Evolutionary conservation across 176 grass and related monocot genomes (phyloP), one percentile per base, ranked within the genome.

Genomic region (maize (Zea mays)): DNA sequence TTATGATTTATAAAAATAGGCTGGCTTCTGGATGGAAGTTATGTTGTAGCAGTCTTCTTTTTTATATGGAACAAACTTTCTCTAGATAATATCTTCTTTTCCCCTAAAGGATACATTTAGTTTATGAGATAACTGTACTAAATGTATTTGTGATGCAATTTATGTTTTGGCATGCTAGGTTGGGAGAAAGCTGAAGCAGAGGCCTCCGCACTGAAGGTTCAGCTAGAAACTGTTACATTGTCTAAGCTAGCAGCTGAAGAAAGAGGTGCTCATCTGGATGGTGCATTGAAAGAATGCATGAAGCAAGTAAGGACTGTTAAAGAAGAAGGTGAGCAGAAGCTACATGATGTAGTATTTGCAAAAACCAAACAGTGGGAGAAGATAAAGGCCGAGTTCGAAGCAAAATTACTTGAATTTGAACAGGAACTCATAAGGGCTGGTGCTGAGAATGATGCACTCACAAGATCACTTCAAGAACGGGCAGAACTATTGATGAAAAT

Each of bases 171-270:
- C 17, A 37, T 90, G 58, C 41, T 88, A 99, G 96, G 96, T 91
- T 99, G 96, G 96, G 96, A 99, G 82, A 99, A 96, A 87, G 96
- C 96, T 61, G 92, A 99, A 96, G 83, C 88, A 12, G 96, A 99
- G 79, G 90, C 96, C 37, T 88, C 92, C 1, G 88, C 91, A 34
- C 85, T 99, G 62, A 99, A 99, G 84, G n/a, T 88, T 86, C 96
- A 99, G 83, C 86, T 99, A 56, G 96, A 99, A 86, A 90, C 92
- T 85, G 92, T 96, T 51, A 96, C 92, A 81, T 50, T 99, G 33
- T 85, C 86, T 70, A 99, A 93, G 69, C 79, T 96, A 70, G 79
- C 92, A 62, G 88, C 90, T 74, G 96, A 99, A 77, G 96, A 96
- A 85, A 89, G 90, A 71, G 87, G 79, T 80, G 85, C 92, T 16